These are phyloP conservation scores for Solanum hybrid DNA, from an alignment of 305 asterid species.

Conservation along the genomic window DNA sequence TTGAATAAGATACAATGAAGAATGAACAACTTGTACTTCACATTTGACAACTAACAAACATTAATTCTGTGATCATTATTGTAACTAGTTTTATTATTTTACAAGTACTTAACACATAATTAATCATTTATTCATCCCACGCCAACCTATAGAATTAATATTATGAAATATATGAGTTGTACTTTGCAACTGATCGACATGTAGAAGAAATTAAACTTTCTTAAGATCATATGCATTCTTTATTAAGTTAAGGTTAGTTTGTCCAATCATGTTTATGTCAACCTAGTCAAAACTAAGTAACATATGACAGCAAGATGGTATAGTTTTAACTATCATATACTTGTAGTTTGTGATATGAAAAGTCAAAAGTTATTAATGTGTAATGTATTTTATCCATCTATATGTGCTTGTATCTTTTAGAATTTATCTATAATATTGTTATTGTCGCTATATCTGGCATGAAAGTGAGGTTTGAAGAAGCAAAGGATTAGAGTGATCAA, in stretches of 20 bases:
- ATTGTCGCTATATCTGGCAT: background rate
- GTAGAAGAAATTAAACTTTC: background rate
- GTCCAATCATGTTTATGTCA: background rate
- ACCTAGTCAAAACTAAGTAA: background rate
- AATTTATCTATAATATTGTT: no score
- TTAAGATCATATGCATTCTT: background rate
- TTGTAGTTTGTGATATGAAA: background rate
- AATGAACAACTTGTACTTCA: conserved; percentile 3
- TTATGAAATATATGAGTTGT: background rate
- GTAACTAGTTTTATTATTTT: background rate
- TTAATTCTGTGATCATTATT: background rate
- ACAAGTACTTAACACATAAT: background rate
- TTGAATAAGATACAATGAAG: background rate
- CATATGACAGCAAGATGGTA: background rate
- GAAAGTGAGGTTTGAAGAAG: background rate
- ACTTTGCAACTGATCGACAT: background rate
- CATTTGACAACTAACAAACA: conserved; percentile 4
- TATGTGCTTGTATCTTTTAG: background rate
- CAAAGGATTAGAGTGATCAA: background rate
- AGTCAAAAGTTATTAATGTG: background rate
- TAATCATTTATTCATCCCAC: conserved; percentile 2
- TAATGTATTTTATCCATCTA: background rate
- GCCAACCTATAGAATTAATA: conserved; percentile 1
- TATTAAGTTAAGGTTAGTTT: background rate
- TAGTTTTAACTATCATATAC: background rate